Percentiles rank a stretch among this genome's conserved stretches.
Evolutionary conservation across 352 stramenopile genomes (phyloP).

Genomic region (Phytophthora foliorum): DNA sequence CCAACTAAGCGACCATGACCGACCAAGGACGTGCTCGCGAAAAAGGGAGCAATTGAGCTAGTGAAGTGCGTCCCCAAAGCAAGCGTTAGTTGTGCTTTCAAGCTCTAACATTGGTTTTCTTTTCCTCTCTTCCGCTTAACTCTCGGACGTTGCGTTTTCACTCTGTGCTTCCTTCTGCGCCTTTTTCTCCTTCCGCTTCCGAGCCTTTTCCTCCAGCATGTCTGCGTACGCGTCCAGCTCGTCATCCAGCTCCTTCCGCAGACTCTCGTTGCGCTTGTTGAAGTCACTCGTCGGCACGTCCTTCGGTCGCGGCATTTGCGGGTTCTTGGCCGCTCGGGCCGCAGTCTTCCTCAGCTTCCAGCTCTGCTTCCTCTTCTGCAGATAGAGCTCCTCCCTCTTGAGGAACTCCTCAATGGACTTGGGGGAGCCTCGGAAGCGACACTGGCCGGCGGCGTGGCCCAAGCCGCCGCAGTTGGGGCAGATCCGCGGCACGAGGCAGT

Average conservation of each 20-base stretch:
- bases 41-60: constrained; percentile 23
- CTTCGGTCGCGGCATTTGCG: constrained; percentile 15
- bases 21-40: constrained; percentile 13
- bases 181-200: constrained; percentile 31
- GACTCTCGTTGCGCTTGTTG: constrained; percentile 56
- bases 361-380: constrained; percentile 34
- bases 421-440: constrained; percentile 44
- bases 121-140: constrained; percentile 28
- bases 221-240: constrained; percentile 75
- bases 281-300: constrained; percentile 40
- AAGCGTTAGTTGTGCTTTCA: constrained; percentile 16
- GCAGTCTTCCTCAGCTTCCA: constrained; percentile 27
- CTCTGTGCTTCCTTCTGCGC: constrained; percentile 22
- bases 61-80: background rate
- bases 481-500: constrained; percentile 81
- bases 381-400: constrained; percentile 21
- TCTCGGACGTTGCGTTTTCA: constrained; percentile 10
- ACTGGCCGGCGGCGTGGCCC: constrained; percentile 64
- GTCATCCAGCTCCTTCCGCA: constrained; percentile 65
- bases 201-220: constrained; percentile 24
- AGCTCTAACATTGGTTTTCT: constrained; percentile 20
- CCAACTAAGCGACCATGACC: constrained; percentile 30
- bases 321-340: constrained; percentile 20
- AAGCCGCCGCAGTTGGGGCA: constrained; percentile 84
- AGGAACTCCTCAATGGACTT: constrained; percentile 45